Percentiles rank a stretch among this genome's conserved stretches.
These are phyloP conservation scores for Curvularia sp. DNA, from an alignment of 2,329 filamentous ascomycete species.

Conservation along the genomic window DNA sequence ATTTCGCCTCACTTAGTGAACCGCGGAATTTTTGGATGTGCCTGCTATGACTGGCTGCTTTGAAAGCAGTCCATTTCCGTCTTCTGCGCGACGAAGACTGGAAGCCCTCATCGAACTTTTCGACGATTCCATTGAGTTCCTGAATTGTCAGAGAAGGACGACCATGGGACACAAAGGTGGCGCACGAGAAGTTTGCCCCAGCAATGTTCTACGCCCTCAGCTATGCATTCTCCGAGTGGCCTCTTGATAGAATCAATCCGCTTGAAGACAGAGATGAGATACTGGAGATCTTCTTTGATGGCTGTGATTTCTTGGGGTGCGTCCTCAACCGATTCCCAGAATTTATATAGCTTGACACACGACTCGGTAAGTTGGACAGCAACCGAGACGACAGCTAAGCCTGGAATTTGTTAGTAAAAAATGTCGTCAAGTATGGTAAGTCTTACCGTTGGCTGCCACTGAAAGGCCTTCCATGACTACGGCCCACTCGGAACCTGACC, in stretches of 20 bases:
- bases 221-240: conserved; percentile 13
- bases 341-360: conserved; percentile 11
- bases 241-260: conserved; percentile 9
- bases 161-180: background rate
- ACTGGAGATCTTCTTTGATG: conserved; percentile 23
- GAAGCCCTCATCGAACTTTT: conserved; percentile 11
- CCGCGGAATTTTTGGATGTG: conserved; percentile 22
- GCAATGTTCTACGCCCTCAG: conserved; percentile 21
- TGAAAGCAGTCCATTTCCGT: conserved; percentile 19
- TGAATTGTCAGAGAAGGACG: background rate
- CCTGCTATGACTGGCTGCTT: conserved; percentile 15
- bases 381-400: background rate
- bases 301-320: conserved; percentile 21
- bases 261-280: conserved; percentile 21
- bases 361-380: background rate
- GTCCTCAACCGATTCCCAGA: conserved; percentile 27
- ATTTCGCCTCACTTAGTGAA: conserved; percentile 18
- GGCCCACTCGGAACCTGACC: no score
- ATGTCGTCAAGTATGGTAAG: no score
- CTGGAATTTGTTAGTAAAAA: background rate
- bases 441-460: background rate
- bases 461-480: background rate
- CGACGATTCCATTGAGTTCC: conserved; percentile 1
- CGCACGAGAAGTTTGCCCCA: conserved; percentile 15
- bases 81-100: conserved; percentile 16